A percentile compares a stretch with the other conserved stretches of the same genome.
Conservation (phyloP, 1,284 basidiomycete genomes). For the Nidula niveotomentosa region DNA sequence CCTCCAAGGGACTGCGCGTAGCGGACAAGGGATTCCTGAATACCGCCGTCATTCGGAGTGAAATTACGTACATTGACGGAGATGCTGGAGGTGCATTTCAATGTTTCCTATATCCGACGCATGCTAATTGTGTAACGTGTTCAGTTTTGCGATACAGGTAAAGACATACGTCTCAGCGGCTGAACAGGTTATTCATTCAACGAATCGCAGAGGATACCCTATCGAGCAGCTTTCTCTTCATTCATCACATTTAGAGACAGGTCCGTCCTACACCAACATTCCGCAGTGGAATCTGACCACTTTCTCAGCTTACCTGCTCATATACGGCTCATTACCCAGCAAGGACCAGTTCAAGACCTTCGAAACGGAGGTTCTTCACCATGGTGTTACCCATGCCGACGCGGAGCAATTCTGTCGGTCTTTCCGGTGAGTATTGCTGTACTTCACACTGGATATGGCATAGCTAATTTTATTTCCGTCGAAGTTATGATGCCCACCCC, state of each 20-base stretch:
- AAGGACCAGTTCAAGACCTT: slow-evolving; percentile 60
- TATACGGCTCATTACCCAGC: slow-evolving; percentile 84
- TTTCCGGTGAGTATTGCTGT: slow-evolving; percentile 53
- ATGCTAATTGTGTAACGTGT: too few species aligned
- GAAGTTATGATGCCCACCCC: slow-evolving; percentile 83
- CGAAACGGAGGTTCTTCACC: slow-evolving; percentile 75
- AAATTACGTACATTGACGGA: slow-evolving; percentile 89
- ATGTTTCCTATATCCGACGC: neutral
- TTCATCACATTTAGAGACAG: slow-evolving; percentile 77
- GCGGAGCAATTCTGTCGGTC: slow-evolving; percentile 79
- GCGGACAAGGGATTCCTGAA: slow-evolving; percentile 84
- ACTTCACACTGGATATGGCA: neutral
- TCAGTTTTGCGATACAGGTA: slow-evolving; percentile 74
- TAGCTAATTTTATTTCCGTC: slow-evolving; percentile 1
- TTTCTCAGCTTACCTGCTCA: slow-evolving; percentile 70
- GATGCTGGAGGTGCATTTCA: slow-evolving; percentile 64
- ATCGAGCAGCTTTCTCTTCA: slow-evolving; percentile 85
- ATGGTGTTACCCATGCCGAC: slow-evolving; percentile 76
- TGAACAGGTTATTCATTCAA: too few species aligned
- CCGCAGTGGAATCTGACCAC: neutral
- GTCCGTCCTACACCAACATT: slow-evolving; percentile 16
- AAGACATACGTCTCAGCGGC: neutral
- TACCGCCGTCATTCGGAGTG: slow-evolving; percentile 79
- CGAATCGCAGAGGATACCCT: slow-evolving; percentile 73
- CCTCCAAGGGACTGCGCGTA: slow-evolving; percentile 74